Evolutionary conservation across 768 basidiomycete species (phyloP), one percentile per base, ranked within the genome.

Genomic region (Saitozyma podzolica): DNA sequence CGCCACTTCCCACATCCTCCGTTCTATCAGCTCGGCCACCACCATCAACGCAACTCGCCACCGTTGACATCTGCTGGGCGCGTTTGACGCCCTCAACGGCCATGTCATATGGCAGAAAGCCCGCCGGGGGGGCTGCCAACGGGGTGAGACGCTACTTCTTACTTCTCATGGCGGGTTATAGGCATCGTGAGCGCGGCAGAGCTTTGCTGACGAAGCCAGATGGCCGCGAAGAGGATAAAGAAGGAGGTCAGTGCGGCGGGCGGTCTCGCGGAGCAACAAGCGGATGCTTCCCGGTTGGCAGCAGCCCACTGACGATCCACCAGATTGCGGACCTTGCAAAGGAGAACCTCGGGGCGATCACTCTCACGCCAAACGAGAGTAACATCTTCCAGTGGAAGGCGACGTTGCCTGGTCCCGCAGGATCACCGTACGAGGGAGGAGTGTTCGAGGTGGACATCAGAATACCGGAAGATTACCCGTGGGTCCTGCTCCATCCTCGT

Each of bases 371-470:
- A 2, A 65, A 76, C 57, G 78, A 79, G 53, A 62, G 66, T 29
- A 74, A 79, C 52, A 76, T 79, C 17, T 72, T 77, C 53, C 37
- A 57, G 6, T 79, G 78, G 78, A 62, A 60, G 40, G 74, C 73
- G 16, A 68, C 59, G 16, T 47, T 79, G 19, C 78, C 78, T 40
- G 78, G 78, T 10, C 78, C 78, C 0, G 45, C 55, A 11, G 76
- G 74, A 17, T 75, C 72, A 40, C 76, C 78, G 20, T 79, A 79
- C 61, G 75, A 77, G 64, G 78, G 78, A 17, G 78, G 78, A n/a
- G 50, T 69, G 42, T 76, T 77, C 53, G 71, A 77, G 17, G 69
- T 79, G 37, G 70, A 73, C 48, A 75, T 79, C 17, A 61, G 61
- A 29, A 59, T 79, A 40, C 78, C 78, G 13, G 63, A 68, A 11